Conservation (phyloP, 441 rosid species). For the Breynia disticha region DNA sequence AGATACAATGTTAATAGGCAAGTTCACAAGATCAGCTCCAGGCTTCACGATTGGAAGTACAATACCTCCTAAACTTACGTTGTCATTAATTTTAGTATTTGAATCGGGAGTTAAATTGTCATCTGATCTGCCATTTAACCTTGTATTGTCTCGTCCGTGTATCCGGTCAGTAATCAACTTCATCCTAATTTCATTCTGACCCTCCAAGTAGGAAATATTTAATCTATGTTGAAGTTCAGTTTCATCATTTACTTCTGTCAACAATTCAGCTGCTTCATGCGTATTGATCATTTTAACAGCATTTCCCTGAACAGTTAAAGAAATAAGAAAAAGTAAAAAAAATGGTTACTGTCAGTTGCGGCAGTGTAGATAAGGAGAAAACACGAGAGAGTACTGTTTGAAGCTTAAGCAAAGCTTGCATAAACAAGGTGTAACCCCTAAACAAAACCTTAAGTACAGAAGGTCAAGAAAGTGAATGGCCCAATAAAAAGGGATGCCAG, state of each 20-base stretch:
- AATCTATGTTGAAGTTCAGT: slow-evolving; percentile 27
- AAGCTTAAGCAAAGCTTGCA: too few species aligned
- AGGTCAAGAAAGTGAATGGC: too few species aligned
- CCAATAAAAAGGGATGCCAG: too few species aligned
- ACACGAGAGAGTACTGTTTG: too few species aligned
- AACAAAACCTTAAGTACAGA: too few species aligned
- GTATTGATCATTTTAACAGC: slow-evolving; percentile 29
- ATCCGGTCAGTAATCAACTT: slow-evolving; percentile 18
- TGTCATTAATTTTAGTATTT: slow-evolving; percentile 24
- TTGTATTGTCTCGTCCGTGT: slow-evolving; percentile 33
- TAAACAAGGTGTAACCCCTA: too few species aligned
- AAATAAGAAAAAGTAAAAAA: slow-evolving; percentile 18
- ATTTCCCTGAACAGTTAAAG: slow-evolving; percentile 23
- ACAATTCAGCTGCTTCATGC: slow-evolving; percentile 26
- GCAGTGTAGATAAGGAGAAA: too few species aligned
- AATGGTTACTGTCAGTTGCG: too few species aligned
- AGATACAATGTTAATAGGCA: slow-evolving; percentile 31
- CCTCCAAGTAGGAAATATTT: slow-evolving; percentile 32
- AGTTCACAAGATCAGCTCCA: slow-evolving; percentile 23
- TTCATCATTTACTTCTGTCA: slow-evolving; percentile 31
- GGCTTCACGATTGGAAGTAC: slow-evolving; percentile 40
- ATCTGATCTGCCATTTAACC: slow-evolving; percentile 24
- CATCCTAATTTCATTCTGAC: slow-evolving; percentile 34
- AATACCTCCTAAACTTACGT: slow-evolving; percentile 24
- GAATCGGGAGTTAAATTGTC: slow-evolving; percentile 22